phyloP scores from a whole-genome alignment of 495 filamentous ascomycete genomes.

The Delitschia confertaspora region DNA sequence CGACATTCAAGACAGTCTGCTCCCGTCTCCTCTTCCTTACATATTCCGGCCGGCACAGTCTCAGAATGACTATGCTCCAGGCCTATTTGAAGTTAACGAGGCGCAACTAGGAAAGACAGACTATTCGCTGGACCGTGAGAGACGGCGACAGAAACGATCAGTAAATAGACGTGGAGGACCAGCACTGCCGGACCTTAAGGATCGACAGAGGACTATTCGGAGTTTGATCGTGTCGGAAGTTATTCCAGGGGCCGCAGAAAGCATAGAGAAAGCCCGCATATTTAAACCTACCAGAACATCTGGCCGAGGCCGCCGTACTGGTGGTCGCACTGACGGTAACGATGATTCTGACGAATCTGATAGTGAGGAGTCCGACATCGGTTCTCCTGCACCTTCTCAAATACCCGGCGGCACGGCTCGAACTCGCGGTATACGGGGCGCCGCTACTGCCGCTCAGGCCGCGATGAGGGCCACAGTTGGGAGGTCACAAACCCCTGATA shows the following conservation, averaged over 20 bases:
- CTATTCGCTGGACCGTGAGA: conserved; percentile 84
- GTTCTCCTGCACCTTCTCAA: conserved; percentile 60
- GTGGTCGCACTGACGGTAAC: conserved; percentile 52
- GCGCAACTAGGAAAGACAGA: conserved; percentile 84
- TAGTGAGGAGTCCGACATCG: conserved; percentile 22
- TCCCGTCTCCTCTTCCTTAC: conserved; percentile 71
- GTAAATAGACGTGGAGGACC: conserved; percentile 90
- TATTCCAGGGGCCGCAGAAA: conserved; percentile 72
- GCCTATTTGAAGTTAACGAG: conserved; percentile 84
- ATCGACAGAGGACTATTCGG: conserved; percentile 82
- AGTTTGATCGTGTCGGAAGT: conserved; percentile 85
- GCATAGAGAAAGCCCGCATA: conserved; percentile 75
- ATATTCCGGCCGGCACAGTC: conserved; percentile 83
- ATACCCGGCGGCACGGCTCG: conserved; percentile 64
- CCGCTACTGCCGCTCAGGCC: conserved; percentile 70
- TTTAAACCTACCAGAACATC: conserved; percentile 60
- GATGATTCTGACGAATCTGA: conserved; percentile 70
- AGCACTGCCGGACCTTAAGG: conserved; percentile 90
- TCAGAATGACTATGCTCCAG: conserved; percentile 85
- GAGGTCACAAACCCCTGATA: conserved; percentile 84
- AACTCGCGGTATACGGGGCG: conserved; percentile 78
- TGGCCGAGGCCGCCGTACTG: conserved; percentile 47
- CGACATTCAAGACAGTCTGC: conserved; percentile 74
- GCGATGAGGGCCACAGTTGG: conserved; percentile 65
- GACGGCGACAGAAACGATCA: conserved; percentile 86